Conservation (phyloP, 805 yeast genomes). For the Clavispora santaluciae region DNA sequence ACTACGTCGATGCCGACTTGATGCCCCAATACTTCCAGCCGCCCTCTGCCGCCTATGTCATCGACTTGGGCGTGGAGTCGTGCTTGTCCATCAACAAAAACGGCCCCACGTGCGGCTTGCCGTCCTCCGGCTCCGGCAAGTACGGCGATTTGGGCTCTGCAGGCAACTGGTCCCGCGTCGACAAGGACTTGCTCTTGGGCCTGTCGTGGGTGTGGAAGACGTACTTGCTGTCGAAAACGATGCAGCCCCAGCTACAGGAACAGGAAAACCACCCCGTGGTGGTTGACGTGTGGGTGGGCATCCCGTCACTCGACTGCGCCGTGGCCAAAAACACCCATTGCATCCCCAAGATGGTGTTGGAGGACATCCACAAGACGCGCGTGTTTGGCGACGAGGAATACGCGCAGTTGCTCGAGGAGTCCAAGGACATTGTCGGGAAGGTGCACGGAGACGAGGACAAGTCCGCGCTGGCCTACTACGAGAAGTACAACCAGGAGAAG, state of each 20-base stretch:
- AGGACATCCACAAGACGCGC: slow-evolving; percentile 23
- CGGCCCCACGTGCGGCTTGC: slow-evolving; percentile 10
- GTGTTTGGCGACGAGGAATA: slow-evolving; percentile 25
- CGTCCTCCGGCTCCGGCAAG: slow-evolving; percentile 7
- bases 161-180: slow-evolving; percentile 38
- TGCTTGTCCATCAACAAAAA: slow-evolving; percentile 20
- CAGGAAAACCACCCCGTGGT: slow-evolving; percentile 17
- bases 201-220: slow-evolving; percentile 39
- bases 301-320: slow-evolving; percentile 7
- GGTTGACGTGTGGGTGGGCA: slow-evolving; percentile 27
- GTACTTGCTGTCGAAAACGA: slow-evolving; percentile 32
- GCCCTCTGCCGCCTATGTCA: slow-evolving; percentile 30
- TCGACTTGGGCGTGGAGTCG: slow-evolving; percentile 38
- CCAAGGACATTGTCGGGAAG: slow-evolving; percentile 5
- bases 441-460: slow-evolving; percentile 12
- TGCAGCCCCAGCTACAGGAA: slow-evolving; percentile 13
- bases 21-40: slow-evolving; percentile 42
- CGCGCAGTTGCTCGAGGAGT: slow-evolving; percentile 3
- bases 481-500: slow-evolving; percentile 5
- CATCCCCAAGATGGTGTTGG: slow-evolving; percentile 26
- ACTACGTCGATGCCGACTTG: slow-evolving; percentile 8
- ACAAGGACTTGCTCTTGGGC: slow-evolving; percentile 45
- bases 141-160: slow-evolving; percentile 12
- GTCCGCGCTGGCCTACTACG: slow-evolving; percentile 6
- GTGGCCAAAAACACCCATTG: slow-evolving; percentile 35